phyloP scores from a whole-genome alignment of 1,284 basidiomycete genomes.

The Paramarasmius palmivorus region DNA sequence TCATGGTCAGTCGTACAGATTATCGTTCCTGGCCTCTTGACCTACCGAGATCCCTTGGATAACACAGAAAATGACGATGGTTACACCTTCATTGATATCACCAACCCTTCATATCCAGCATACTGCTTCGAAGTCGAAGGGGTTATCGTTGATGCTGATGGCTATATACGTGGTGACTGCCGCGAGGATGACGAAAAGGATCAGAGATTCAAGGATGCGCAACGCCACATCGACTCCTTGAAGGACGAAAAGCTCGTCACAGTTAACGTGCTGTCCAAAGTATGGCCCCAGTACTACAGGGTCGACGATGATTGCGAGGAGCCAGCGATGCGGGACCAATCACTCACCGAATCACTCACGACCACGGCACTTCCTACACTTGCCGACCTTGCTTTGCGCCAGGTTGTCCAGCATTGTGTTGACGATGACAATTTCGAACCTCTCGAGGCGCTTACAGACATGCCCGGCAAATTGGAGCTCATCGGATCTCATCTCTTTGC shows the following conservation, averaged over 20 bases:
- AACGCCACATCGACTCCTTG: slow-evolving; percentile 15
- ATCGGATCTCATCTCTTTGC: slow-evolving; percentile 20
- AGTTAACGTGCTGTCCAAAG: slow-evolving; percentile 24
- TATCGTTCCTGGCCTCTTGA: neutral
- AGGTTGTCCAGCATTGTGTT: slow-evolving; percentile 27
- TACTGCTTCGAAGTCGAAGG: slow-evolving; percentile 34
- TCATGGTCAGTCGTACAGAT: slow-evolving; percentile 29
- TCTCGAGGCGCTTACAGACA: slow-evolving; percentile 26
- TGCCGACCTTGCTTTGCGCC: slow-evolving; percentile 25
- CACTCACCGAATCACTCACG: neutral
- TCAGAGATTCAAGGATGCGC: slow-evolving; percentile 12
- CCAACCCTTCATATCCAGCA: slow-evolving; percentile 31
- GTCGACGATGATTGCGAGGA: too few relatives aligned
- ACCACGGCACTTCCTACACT: slow-evolving; percentile 21
- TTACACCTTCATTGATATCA: slow-evolving; percentile 41
- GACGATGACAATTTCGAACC: slow-evolving; percentile 20
- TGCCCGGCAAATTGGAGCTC: slow-evolving; percentile 23
- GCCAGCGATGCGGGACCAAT: too few relatives aligned
- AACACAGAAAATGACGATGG: slow-evolving; percentile 42
- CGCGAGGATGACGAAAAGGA: slow-evolving; percentile 10
- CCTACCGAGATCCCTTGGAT: neutral
- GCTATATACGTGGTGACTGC: slow-evolving; percentile 32
- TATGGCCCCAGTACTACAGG: slow-evolving; percentile 26
- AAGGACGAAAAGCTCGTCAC: slow-evolving; percentile 19
- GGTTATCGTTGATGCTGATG: slow-evolving; percentile 19